Conservation (phyloP, 2,329 filamentous ascomycete genomes). For the Fonsecaea pedrosoi region DNA sequence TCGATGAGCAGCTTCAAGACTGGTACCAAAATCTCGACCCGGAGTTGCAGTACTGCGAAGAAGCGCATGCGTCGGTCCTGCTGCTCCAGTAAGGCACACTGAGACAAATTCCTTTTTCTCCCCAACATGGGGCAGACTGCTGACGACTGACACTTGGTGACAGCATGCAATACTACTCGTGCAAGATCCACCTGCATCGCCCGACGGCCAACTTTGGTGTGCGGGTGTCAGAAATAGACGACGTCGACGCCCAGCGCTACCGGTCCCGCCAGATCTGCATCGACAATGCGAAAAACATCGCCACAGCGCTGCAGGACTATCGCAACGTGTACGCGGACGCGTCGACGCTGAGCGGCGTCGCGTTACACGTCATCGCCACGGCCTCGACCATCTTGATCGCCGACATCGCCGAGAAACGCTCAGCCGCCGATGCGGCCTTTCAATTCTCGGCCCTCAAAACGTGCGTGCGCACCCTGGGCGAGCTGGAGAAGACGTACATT, state of each 20-base stretch:
- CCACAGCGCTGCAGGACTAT: slow-evolving; percentile 28
- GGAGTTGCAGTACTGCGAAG: slow-evolving; percentile 14
- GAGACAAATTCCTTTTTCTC: no score
- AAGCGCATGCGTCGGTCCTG: slow-evolving; percentile 6
- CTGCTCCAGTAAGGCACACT: slow-evolving; percentile 6
- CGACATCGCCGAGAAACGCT: slow-evolving; percentile 26
- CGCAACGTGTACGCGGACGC: slow-evolving; percentile 25
- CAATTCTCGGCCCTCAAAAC: slow-evolving; percentile 29
- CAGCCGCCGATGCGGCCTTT: slow-evolving; percentile 17
- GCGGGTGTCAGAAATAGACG: not conserved
- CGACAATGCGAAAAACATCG: slow-evolving; percentile 26
- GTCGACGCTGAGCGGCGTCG: slow-evolving; percentile 29
- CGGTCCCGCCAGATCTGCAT: slow-evolving; percentile 30
- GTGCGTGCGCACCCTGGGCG: slow-evolving; percentile 34
- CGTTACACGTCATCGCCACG: slow-evolving; percentile 31
- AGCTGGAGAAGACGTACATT: slow-evolving; percentile 34
- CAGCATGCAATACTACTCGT: slow-evolving; percentile 16
- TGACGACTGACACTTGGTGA: not conserved
- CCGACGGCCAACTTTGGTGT: slow-evolving; percentile 19
- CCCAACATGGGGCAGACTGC: no score
- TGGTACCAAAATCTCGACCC: slow-evolving; percentile 31
- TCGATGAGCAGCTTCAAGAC: slow-evolving; percentile 25
- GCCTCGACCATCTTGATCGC: slow-evolving; percentile 33
- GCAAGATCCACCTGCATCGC: slow-evolving; percentile 18
- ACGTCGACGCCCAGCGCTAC: not conserved